Percentiles rank a stretch among this genome's conserved stretches.
Conservation (phyloP, 768 basidiomycete genomes). For the Candolleomyces eurysporus region DNA sequence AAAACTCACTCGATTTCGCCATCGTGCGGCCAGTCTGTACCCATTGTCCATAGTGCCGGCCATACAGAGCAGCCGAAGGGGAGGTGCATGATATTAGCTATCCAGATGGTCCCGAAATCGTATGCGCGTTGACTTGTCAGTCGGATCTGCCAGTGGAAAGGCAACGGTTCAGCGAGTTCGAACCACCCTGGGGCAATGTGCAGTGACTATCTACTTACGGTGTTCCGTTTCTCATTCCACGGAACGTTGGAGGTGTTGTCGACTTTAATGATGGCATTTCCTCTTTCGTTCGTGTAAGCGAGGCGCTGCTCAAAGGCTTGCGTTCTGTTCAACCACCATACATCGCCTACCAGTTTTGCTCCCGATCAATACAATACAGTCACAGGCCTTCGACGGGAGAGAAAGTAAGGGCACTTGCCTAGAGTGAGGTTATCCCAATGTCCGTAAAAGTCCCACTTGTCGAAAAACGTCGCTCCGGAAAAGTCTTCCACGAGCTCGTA, state of each 20-base stretch:
- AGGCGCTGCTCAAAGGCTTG: constrained; percentile 38
- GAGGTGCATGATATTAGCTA: constrained; percentile 42
- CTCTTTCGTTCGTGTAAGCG: constrained; percentile 53
- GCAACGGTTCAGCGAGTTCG: not conserved
- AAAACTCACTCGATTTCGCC: constrained; percentile 40
- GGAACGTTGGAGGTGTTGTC: constrained; percentile 64
- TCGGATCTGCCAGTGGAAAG: constrained; percentile 29
- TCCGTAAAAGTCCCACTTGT: constrained; percentile 51
- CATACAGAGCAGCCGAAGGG: constrained; percentile 58
- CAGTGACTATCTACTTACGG: constrained; percentile 36
- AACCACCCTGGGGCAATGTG: not conserved
- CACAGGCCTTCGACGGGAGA: not conserved
- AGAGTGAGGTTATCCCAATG: constrained; percentile 42
- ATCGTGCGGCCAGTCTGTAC: constrained; percentile 39
- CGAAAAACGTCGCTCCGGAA: constrained; percentile 45
- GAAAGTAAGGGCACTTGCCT: constrained; percentile 17
- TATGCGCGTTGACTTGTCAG: constrained; percentile 43
- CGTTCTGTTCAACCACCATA: constrained; percentile 46
- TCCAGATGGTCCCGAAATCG: constrained; percentile 38
- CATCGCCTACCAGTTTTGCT: constrained; percentile 39
- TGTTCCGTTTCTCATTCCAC: constrained; percentile 46
- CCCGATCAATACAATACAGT: not conserved
- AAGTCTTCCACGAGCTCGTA: constrained; percentile 43
- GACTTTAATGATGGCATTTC: constrained; percentile 68
- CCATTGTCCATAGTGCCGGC: constrained; percentile 48